phyloP scores from a whole-genome alignment of 140 eudicot species.

The Bidens hawaiensis region DNA sequence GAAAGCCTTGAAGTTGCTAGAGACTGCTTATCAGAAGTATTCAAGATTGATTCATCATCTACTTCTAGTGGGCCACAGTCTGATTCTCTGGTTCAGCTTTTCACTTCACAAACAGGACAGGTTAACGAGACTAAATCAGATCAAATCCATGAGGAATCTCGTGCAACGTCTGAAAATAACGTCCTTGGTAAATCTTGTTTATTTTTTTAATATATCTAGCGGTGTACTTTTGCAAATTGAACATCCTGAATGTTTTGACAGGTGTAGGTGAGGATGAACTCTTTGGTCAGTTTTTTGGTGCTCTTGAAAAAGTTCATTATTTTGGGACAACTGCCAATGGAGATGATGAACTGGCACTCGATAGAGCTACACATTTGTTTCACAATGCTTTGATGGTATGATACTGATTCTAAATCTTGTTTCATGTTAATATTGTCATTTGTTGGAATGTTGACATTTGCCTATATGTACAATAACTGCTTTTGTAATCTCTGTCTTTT shows the following conservation, averaged over 20 bases:
- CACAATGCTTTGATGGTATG: slow-evolving; percentile 68
- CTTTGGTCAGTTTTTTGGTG: slow-evolving; percentile 72
- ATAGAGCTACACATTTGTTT: slow-evolving; percentile 66
- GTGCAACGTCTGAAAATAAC: slow-evolving; percentile 30
- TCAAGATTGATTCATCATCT: slow-evolving; percentile 46
- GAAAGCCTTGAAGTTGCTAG: slow-evolving; percentile 88
- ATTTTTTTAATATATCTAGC: not conserved
- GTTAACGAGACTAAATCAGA: slow-evolving; percentile 20
- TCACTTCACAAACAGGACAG: slow-evolving; percentile 36
- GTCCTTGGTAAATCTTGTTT: slow-evolving; percentile 20
- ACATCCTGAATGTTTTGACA: no score
- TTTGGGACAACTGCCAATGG: slow-evolving; percentile 59
- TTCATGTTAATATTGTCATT: not conserved
- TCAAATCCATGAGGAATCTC: slow-evolving; percentile 20
- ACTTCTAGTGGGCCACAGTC: slow-evolving; percentile 30
- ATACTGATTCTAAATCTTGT: not conserved
- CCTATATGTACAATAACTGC: not conserved
- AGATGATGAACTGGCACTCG: slow-evolving; percentile 67
- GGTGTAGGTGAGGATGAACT: slow-evolving; percentile 67
- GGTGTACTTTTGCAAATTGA: not conserved
- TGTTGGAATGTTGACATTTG: not conserved
- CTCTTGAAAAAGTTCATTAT: slow-evolving; percentile 64
- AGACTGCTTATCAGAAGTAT: slow-evolving; percentile 76
- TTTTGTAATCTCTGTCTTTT: no score
- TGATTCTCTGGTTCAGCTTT: slow-evolving; percentile 59